Evolutionary conservation across 2,329 filamentous ascomycete species (phyloP), one percentile per base, ranked within the genome.

Genomic region (Ascosphaera apis): DNA sequence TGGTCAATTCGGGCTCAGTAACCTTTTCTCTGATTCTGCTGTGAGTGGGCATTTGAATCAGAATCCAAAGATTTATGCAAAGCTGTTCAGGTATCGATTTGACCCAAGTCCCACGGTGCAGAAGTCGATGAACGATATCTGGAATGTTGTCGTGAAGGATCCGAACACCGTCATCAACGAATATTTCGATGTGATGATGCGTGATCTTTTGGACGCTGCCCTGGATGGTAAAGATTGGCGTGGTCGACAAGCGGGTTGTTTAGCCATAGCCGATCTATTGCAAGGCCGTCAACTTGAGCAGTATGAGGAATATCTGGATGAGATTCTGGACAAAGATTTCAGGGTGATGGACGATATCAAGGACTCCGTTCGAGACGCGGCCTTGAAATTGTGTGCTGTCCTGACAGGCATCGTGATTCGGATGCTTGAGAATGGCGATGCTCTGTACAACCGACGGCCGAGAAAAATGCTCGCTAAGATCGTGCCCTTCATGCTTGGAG

Each of bases 341-440:
- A 91, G 82, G 48, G 83, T 98, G 0, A 63, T 95, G 4, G 88
- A 98, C 52, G 88, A 98, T 52, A 91, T 95, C 53, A 98, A 98
- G 52, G 77, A 76, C 5, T 83, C 77, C 1, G 88, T 98, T 3
- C 69, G 88, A 36, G 65, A 68, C 25, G 78, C 83, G 1, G 88
- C 88, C 1, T 65, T 83, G 33, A 73, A 74, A 40, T 65, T 98
- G 3, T 91, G 84, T 47, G 75, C 84, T 51, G 72, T 74, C 0
- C 63, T 98, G 25, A 91, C 83, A 1, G 83, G 80, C 36, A 78
- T 80, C 12, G 66, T 95, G 11, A 81, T 91, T 3, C 74, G 83
- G 18, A 79, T 83, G 40, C 66, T 93, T 2, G 82, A 92, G 52
- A 74, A 81, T 32, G 78, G 79, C 27, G 73, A 75, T 37, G 39